Percentiles rank a stretch among this genome's conserved stretches.
Evolutionary conservation across 2,329 filamentous ascomycete species (phyloP).

Genomic region (Knufia petricola): DNA sequence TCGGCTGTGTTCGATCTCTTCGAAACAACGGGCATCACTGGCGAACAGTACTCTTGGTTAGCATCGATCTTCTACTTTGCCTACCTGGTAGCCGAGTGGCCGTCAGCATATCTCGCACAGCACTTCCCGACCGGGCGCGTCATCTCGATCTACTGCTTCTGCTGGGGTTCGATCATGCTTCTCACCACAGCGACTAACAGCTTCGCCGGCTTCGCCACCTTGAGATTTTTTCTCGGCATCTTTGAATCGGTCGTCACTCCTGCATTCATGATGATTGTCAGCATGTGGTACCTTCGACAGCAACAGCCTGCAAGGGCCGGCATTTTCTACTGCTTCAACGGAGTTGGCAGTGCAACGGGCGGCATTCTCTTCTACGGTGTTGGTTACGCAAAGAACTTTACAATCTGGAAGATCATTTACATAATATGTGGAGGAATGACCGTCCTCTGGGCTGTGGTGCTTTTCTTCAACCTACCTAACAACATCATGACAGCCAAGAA

Average conservation of each 20-base stretch:
- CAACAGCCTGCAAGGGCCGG: constrained; percentile 48
- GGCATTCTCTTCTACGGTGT: constrained; percentile 38
- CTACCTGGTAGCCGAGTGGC: constrained; percentile 47
- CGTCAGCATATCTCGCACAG: constrained; percentile 48
- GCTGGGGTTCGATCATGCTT: background rate
- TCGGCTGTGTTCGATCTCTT: constrained; percentile 42
- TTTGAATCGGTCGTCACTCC: constrained; percentile 43
- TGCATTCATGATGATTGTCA: constrained; percentile 42
- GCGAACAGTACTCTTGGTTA: constrained; percentile 50
- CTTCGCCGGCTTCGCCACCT: constrained; percentile 35
- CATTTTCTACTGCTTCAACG: constrained; percentile 49
- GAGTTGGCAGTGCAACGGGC: constrained; percentile 51
- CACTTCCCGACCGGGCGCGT: constrained; percentile 45
- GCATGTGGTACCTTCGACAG: constrained; percentile 39
- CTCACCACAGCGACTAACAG: constrained; percentile 15
- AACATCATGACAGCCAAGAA: constrained; percentile 37
- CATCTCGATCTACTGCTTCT: constrained; percentile 29
- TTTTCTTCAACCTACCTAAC: constrained; percentile 40
- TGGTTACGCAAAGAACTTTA: constrained; percentile 39
- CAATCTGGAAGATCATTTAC: constrained; percentile 54
- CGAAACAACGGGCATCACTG: constrained; percentile 42
- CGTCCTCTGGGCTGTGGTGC: constrained; percentile 20
- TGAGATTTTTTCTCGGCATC: constrained; percentile 38
- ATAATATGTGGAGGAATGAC: constrained; percentile 29
- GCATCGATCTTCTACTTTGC: constrained; percentile 52